Base-by-base conservation (phyloP, 2,329 filamentous ascomycete genomes). In the Aspergillus thermomutatus region DNA sequence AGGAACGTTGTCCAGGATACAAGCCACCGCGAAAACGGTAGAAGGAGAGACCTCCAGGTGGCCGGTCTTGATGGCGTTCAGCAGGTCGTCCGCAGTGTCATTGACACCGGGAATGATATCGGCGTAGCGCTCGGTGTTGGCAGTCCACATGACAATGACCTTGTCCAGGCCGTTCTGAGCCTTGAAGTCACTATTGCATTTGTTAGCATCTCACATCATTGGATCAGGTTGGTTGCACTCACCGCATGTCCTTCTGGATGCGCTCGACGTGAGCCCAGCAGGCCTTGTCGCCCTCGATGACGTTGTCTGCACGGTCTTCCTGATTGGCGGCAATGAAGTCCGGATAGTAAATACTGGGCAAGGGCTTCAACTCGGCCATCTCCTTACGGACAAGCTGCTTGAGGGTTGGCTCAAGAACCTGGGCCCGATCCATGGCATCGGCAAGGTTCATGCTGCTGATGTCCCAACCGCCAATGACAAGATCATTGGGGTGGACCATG, bases 241-340 rank as follows among this genome's bases (percentile, higher is more conserved):
- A 88, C 85, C 86, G 90, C 69, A 99, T 97, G 71, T 99, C 92
- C 75, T 90, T 84, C 71, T 92, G 92, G 70, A 99, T 88, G 74
- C 93, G 85, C 80, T 97, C 92, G 49, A 99, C 91, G 72, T 99
- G 94, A 56, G 86, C 91, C 77, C 80, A 87, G 75, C 82, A 91
- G 63, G 92, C 92, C 80, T 94, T 95, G 76, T 82, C 84, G 52
- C 94, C 94, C 61, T 89, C 80, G 50, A 97, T 76, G 61, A 96
- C 71, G 70, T 99, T 97, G 79, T 99, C 92, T 64, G 93, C 94
- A 70, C 94, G 90, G 71, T 92, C 92, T 76, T 94, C 92, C 80
- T 99, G 94, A 81, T 99, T 99, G 73, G 94, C 90, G 64, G 94
- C 94, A 72, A 99, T 99, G 82, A 99, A 99, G 78, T 97, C 94